A percentile compares a stretch with the other conserved stretches of the same genome.
phyloP scores from a whole-genome alignment of 1,139 yeast species.

The Nakaseomyces bracarensis region DNA sequence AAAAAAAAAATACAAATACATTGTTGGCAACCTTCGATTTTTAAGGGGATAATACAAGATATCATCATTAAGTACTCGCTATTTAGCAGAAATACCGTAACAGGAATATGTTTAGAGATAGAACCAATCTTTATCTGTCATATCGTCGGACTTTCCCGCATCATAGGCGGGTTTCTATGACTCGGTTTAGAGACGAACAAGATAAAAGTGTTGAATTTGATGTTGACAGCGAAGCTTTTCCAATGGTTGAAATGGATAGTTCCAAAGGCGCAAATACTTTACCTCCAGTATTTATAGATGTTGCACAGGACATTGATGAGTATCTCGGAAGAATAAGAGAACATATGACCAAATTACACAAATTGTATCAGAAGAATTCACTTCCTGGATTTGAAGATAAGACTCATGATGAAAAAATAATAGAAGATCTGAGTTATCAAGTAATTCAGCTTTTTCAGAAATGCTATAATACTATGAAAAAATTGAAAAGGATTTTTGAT shows the following conservation, averaged over 20 bases:
- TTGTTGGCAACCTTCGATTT: too few relatives aligned
- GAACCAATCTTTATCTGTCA: constrained; percentile 63
- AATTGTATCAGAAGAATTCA: constrained; percentile 69
- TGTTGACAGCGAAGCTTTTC: constrained; percentile 7
- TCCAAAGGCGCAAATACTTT: constrained; percentile 44
- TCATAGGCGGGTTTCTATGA: constrained; percentile 16
- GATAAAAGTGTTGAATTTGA: constrained; percentile 13
- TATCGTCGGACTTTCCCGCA: constrained; percentile 68
- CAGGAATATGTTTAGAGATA: constrained; percentile 72
- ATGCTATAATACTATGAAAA: constrained; percentile 68
- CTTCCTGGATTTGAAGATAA: constrained; percentile 82
- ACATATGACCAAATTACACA: constrained; percentile 46
- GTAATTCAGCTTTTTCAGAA: constrained; percentile 68
- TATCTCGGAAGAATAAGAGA: constrained; percentile 42
- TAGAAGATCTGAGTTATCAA: constrained; percentile 66
- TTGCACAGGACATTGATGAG: constrained; percentile 63
- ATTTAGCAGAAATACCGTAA: too few relatives aligned
- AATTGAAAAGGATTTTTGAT: constrained; percentile 45
- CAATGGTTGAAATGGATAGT: constrained; percentile 10
- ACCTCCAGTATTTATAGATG: constrained; percentile 74
- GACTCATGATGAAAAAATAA: constrained; percentile 57
- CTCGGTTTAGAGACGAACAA: constrained; percentile 11
- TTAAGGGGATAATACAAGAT: too few relatives aligned
- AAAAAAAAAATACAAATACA: too few relatives aligned
- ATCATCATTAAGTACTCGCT: too few relatives aligned